Conservation (phyloP, 768 basidiomycete species). For the Lactarius indigo region DNA sequence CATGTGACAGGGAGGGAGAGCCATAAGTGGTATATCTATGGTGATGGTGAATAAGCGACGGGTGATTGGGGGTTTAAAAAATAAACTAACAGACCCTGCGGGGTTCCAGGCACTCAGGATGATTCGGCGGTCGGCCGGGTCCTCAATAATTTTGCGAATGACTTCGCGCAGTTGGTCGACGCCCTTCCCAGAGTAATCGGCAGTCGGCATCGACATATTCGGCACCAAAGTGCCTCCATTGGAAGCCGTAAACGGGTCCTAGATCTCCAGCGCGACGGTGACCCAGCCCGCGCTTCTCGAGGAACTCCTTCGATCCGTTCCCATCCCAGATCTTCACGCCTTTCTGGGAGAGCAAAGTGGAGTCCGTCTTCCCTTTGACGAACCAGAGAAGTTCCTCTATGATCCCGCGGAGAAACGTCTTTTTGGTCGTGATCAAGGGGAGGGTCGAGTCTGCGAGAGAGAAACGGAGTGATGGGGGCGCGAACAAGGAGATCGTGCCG, state of each 20-base stretch:
- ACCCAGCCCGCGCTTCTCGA: conserved; percentile 79
- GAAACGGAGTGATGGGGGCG: conserved; percentile 87
- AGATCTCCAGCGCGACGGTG: conserved; percentile 88
- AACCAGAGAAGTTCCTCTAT: conserved; percentile 97
- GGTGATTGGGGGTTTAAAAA: neutral
- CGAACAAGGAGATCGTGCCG: conserved; percentile 89
- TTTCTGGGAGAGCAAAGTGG: conserved; percentile 66
- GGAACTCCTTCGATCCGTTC: conserved; percentile 84
- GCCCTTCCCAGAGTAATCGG: conserved; percentile 76
- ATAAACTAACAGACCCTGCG: conserved; percentile 66
- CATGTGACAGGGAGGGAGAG: conserved; percentile 97
- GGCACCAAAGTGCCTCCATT: conserved; percentile 95
- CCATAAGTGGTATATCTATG: conserved; percentile 89
- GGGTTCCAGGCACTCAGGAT: conserved; percentile 98
- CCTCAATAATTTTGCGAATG: conserved; percentile 86
- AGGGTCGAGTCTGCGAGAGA: conserved; percentile 71
- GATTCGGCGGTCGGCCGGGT: conserved; percentile 91
- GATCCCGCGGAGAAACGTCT: conserved; percentile 89
- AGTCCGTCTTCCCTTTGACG: conserved; percentile 78
- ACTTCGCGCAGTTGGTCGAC: conserved; percentile 91
- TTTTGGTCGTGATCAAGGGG: conserved; percentile 92
- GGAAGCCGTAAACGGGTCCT: conserved; percentile 96
- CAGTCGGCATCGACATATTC: conserved; percentile 69
- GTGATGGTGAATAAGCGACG: neutral
- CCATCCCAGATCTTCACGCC: conserved; percentile 98